These are phyloP conservation scores for Helicostylum pulchrum DNA, from an alignment of 192 early-diverging fungal species.

Conservation along the genomic window DNA sequence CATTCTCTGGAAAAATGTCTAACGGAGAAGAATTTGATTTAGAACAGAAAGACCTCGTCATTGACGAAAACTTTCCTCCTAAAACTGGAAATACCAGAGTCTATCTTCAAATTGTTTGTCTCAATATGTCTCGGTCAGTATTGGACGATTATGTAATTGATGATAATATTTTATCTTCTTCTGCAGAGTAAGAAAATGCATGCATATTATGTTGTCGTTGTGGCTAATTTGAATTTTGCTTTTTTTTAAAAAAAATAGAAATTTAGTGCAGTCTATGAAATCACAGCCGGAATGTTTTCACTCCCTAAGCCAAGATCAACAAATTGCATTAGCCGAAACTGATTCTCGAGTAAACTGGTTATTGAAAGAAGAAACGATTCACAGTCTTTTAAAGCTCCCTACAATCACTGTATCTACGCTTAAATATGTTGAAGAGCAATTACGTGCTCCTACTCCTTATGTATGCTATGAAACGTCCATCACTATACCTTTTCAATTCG, in stretches of 20 bases:
- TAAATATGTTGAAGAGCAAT: constrained; percentile 45
- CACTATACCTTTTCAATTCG: constrained; percentile 44
- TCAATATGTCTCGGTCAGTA: constrained; percentile 50
- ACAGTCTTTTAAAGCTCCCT: constrained; percentile 51
- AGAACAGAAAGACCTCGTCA: neutral
- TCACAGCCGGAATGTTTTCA: constrained; percentile 37
- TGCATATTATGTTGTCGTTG: neutral
- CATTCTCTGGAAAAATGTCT: neutral
- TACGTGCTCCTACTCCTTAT: constrained; percentile 42
- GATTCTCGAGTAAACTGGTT: constrained; percentile 52
- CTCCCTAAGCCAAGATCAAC: constrained; percentile 35
- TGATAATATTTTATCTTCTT: neutral
- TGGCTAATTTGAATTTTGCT: neutral
- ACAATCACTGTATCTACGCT: constrained; percentile 42
- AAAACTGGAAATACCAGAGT: neutral
- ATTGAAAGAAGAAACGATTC: constrained; percentile 70
- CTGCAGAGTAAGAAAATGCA: constrained; percentile 4
- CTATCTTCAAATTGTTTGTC: constrained; percentile 39
- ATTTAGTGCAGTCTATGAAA: constrained; percentile 29
- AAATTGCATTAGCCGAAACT: constrained; percentile 52
- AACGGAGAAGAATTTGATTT: neutral
- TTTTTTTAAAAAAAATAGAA: constrained; percentile 18
- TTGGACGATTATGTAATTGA: constrained; percentile 23
- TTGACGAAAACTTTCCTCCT: neutral
- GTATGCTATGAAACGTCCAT: constrained; percentile 50